These are phyloP conservation scores for Rhizoclosmatium sp. DNA, from an alignment of 192 early-diverging fungal species.

Conservation along the genomic window DNA sequence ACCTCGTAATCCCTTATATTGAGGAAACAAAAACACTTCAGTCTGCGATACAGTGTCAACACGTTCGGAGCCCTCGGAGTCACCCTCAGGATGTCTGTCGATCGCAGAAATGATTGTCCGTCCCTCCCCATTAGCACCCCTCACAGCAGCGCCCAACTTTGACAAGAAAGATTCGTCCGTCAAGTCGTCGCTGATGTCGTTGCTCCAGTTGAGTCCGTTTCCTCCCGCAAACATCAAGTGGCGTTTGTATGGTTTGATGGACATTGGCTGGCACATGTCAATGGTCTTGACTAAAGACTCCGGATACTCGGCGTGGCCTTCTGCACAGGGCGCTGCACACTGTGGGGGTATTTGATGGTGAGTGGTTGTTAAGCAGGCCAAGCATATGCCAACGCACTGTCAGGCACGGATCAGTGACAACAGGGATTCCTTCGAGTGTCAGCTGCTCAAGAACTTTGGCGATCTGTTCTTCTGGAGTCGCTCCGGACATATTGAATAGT, in stretches of 20 bases:
- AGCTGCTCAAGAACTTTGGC: neutral
- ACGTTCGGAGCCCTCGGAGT: slow-evolving; percentile 18
- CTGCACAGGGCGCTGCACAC: slow-evolving; percentile 50
- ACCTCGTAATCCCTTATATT: slow-evolving; percentile 19
- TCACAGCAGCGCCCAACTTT: slow-evolving; percentile 3
- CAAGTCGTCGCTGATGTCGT: slow-evolving; percentile 44
- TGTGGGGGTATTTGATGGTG: neutral
- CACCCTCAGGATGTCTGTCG: slow-evolving; percentile 27
- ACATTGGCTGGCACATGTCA: slow-evolving; percentile 36
- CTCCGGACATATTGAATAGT: neutral
- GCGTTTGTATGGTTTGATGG: slow-evolving; percentile 58
- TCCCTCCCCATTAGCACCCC: neutral
- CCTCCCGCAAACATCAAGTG: slow-evolving; percentile 53
- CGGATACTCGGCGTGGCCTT: slow-evolving; percentile 49
- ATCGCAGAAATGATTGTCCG: slow-evolving; percentile 49
- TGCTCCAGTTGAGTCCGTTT: slow-evolving; percentile 40
- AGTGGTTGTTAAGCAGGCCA: neutral
- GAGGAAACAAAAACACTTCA: slow-evolving; percentile 30
- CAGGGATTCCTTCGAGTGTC: neutral
- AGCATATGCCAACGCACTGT: neutral
- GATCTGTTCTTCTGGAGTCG: neutral
- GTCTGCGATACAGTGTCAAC: slow-evolving; percentile 15
- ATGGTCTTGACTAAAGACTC: slow-evolving; percentile 51
- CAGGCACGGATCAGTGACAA: slow-evolving; percentile 42
- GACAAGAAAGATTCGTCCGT: slow-evolving; percentile 19